Base-by-base conservation (phyloP, 2,329 filamentous ascomycete species). In the Colletotrichum orchidophilum region DNA sequence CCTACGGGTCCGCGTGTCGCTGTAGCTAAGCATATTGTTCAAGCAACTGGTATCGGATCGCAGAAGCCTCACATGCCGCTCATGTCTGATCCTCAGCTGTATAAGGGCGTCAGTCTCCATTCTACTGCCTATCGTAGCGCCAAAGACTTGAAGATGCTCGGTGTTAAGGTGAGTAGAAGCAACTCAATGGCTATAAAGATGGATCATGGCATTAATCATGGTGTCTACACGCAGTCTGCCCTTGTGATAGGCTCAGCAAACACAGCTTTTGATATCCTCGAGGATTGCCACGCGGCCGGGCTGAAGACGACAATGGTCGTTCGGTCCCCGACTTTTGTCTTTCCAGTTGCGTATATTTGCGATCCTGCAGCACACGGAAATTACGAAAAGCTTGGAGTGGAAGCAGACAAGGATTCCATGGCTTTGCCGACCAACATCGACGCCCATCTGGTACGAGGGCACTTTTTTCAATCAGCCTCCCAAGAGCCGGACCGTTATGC, bases 231-330 rank as follows among this genome's bases (percentile, higher is more conserved):
- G 6, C 24, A 73, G 77, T 76, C 78, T 2, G 79, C 78, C 13
- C 58, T 79, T 11, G 75, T 83, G 13, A 75, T 82, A 46, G 82
- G 82, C 31, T 81, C 82, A 6, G 81, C 80, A 24, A 84, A 83
- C 70, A 82, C 80, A 1, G 82, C 80, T 5, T 84, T 85, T 60
- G 81, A 84, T 74, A 73, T 83, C 3, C 73, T 80, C 26, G 75
- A 78, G 21, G 80, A 83, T 66, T 81, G 79, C 66, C 68, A 77
- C 59, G 52, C 63, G 2, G 76, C 77, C 4, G 77, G 77, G 2
- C 73, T 81, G 1, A 24, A 73, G 26, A 78, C 78, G 1, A 82
- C 80, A 11, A 81, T 83, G 75, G 69, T 78, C 2, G 78, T 72
- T 11, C 78, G 81, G 1, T 81, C 80, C 0, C 78, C 78, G 2